These are phyloP conservation scores for Calocera viscosa DNA, from an alignment of 768 basidiomycete species.

Conservation along the genomic window DNA sequence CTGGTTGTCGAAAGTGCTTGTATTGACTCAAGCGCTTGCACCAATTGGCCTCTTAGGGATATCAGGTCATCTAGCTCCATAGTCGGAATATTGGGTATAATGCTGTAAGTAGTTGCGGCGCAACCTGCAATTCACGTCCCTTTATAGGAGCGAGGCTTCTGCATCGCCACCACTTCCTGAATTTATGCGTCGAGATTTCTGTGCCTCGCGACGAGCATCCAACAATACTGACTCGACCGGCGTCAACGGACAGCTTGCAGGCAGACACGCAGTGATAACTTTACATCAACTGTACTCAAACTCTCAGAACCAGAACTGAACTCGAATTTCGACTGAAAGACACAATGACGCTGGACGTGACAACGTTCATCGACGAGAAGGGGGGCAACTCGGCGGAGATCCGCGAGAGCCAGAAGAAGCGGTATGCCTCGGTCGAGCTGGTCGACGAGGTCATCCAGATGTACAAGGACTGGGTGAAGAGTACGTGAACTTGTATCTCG, in stretches of 20 bases:
- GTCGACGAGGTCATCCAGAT: constrained; percentile 89
- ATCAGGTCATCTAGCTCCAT: not conserved
- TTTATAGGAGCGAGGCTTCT: not conserved
- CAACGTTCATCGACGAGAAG: constrained; percentile 69
- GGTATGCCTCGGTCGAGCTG: constrained; percentile 76
- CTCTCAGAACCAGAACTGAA: not conserved
- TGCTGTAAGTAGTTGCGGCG: not conserved
- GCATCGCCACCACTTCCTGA: constrained; percentile 1
- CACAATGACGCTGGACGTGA: constrained; percentile 69
- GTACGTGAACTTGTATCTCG: constrained; percentile 39
- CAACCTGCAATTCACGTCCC: not conserved
- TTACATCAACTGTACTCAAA: not conserved
- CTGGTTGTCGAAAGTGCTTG: not conserved
- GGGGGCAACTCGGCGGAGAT: constrained; percentile 89
- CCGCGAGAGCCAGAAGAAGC: constrained; percentile 80
- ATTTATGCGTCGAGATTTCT: constrained; percentile 7
- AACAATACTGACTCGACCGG: constrained; percentile 5
- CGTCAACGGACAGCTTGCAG: not conserved
- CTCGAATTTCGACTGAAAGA: not conserved
- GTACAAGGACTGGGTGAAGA: constrained; percentile 88
- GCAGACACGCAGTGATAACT: not conserved
- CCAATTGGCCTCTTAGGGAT: not conserved
- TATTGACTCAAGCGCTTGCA: not conserved
- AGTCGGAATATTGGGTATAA: not conserved
- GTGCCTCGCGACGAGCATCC: constrained; percentile 8